phyloP scores from a whole-genome alignment of 305 asterid species.

The Rubia occidens region DNA sequence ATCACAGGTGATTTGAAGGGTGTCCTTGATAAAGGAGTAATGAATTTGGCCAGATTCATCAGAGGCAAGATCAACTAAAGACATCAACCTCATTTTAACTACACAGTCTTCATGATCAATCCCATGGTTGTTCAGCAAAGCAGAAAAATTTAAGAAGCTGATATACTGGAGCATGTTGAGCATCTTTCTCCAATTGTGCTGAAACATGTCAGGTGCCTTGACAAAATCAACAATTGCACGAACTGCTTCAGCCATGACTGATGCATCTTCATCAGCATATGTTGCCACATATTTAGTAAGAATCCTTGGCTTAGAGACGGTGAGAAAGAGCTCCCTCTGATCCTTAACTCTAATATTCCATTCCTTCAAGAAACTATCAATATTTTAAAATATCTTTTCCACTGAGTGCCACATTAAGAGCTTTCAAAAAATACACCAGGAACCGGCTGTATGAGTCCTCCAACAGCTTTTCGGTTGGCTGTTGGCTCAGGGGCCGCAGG shows the following conservation, averaged over 20 bases:
- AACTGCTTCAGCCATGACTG: slow-evolving; percentile 49
- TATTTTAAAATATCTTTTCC: slow-evolving; percentile 63
- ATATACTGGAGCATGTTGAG: slow-evolving; percentile 45
- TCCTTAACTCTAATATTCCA: slow-evolving; percentile 78
- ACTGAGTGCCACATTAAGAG: slow-evolving; percentile 59
- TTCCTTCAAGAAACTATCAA: slow-evolving; percentile 61
- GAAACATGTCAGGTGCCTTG: slow-evolving; percentile 75
- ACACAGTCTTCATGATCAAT: slow-evolving; percentile 79
- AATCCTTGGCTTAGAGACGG: too few species aligned
- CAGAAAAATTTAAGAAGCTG: slow-evolving; percentile 64
- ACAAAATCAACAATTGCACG: slow-evolving; percentile 66
- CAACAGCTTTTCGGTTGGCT: slow-evolving; percentile 67
- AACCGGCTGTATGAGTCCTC: slow-evolving; percentile 85
- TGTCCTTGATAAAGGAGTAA: slow-evolving; percentile 57
- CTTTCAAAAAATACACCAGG: slow-evolving; percentile 77
- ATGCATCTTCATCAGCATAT: slow-evolving; percentile 60
- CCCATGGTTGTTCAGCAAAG: slow-evolving; percentile 49
- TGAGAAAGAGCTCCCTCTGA: slow-evolving; percentile 65
- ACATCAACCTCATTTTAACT: slow-evolving; percentile 76
- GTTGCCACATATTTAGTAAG: slow-evolving; percentile 72
- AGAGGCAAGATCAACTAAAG: slow-evolving; percentile 64
- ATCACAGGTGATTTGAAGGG: slow-evolving; percentile 73
- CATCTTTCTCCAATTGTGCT: slow-evolving; percentile 86
- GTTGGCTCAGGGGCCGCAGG: slow-evolving; percentile 66
- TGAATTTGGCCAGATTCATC: slow-evolving; percentile 64